Evolutionary conservation across 176 grass and related monocot genomes (phyloP), one percentile per base, ranked within the genome.

Genomic region (Juncus effusus): DNA sequence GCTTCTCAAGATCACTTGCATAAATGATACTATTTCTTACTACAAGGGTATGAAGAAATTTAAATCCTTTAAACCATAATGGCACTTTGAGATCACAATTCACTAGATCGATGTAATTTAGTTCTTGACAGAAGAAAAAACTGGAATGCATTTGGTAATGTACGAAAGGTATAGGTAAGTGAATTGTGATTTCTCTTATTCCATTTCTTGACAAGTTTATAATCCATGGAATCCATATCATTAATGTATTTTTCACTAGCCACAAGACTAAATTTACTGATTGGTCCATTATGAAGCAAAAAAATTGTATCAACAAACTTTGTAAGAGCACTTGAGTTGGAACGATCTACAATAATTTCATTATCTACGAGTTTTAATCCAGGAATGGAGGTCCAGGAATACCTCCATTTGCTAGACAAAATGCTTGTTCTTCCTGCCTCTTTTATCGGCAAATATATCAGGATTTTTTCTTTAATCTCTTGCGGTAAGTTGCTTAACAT

Each of bases 381-480:
- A 15, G 64, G 64, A 42, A 67, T 50, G 8, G 12, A 67, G 47
- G 64, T 10, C 64, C 64, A 67, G 9, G 47, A 8, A 51, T 67
- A 50, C 39, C 64, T 67, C 64, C 41, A 67, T 51, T 67, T 40
- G 0, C 64, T 67, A 6, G 39, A 67, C 16, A 49, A 67, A 38
- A 67, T 47, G 47, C 64, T 67, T 50, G 64, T 67, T 67, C 64
- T 28, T 47, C 40, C 64, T 19, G 64, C 64, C 12, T 42, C 39
- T 14, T 67, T 67, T 67, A 42, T 67, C 3, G 64, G 64, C 19
- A 67, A 67, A 51, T 10, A 47, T n/a, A 1, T 50, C 3, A 67
- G 14, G 19, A 67, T 67, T 47, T 67, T 67, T 16, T 67, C 41
- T 50, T 67, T 67, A 15, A 67, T 38, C n/a, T 16, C 41, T 49